Evolutionary conservation across 768 basidiomycete species (phyloP), one percentile per base, ranked within the genome.

Genomic region (Leccinum arenicola): DNA sequence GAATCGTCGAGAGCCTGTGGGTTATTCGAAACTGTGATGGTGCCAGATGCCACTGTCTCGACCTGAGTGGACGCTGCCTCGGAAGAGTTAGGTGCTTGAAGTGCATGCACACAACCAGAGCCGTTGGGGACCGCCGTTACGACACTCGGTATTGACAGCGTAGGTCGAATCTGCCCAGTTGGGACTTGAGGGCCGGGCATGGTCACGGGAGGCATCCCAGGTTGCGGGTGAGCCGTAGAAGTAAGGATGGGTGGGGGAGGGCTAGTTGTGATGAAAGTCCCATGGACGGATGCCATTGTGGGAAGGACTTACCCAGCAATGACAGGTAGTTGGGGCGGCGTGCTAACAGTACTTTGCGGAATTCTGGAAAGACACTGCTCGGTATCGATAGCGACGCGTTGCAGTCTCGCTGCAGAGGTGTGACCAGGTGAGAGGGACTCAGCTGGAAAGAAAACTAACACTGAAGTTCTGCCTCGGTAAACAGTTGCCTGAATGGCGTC

Each of bases 401-500:
- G 58, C 10, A 72, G 38, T 54, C 61, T 68, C 17, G 56, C 70
- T 72, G 25, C 9, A n/a, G 25, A 54, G 17, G 6, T 9, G n/a
- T 50, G 40, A 52, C 55, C 27, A 54, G 49, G 31, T 9, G 40
- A 21, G 3, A 43, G 11, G 10, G 17, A 35, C 11, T 25, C 1
- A 4, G 6, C 12, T 12, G 8, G 17, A 55, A 53, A 45, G 43
- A 45, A 31, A 3, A 55, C 61, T 35, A 33, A 74, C 72, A 56
- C 35, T 65, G 64, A 12, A 73, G 64, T 31, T 66, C 64, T 10
- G 2, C 21, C 49, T 73, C 72, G 2, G 40, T 3, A 55, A 73
- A 73, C 50, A 59, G 6, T 7, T 54, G 61, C 6, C 35, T 47
- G 55, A 65, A 71, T 14, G 70, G 72, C 10, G 40, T 33, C 1